Base-by-base conservation (phyloP, 345 rosid genomes). In the Boechera retrofracta region DNA sequence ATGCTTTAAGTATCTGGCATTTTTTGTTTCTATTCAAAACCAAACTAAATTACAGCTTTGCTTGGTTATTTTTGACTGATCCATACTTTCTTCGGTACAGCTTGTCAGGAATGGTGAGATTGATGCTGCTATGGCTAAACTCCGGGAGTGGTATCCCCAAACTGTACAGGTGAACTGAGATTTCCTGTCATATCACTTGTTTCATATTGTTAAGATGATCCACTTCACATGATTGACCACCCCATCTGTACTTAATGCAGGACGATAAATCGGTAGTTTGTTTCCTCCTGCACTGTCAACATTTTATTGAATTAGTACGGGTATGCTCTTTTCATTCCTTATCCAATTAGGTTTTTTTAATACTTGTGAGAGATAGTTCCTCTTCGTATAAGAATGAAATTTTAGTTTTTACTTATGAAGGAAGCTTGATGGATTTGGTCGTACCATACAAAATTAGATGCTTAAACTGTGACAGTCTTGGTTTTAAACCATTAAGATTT, bases 271-370 rank as follows among this genome's bases (percentile, higher is more conserved):
- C 98, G 13, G 89, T 87, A 15, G 85, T 87, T 57, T 92, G 97
- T 72, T 91, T 92, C 82, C 89, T 95, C 74, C 89, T 95, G 75
- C 91, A 87, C 83, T 84, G 94, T 79, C 99, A 95, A 75, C 89
- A 87, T 57, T 95, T 95, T 74, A 88, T 95, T 32, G 99, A 95
- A 83, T 74, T 92, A 65, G 87, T 92, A 53, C 92, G 97, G 97
- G 98, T 95, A 89, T 35, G 67, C 39, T 54, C 75, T 72, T 74
- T 41, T 11, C 65, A 54, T 47, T 41, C 82, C 56, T 45, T 64
- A 42, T 69, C 58, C 48, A 64, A n/a, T 56, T 56, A 64, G 8
- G 11, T 47, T 69, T 53, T 41, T 26, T 24, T 36, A 16, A 36
- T 38, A 15, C 39, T 48, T 36, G 58, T 58, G 3, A 28, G 10